Base-by-base conservation (phyloP, 2,329 filamentous ascomycete species). In the Alternaria longipes region DNA sequence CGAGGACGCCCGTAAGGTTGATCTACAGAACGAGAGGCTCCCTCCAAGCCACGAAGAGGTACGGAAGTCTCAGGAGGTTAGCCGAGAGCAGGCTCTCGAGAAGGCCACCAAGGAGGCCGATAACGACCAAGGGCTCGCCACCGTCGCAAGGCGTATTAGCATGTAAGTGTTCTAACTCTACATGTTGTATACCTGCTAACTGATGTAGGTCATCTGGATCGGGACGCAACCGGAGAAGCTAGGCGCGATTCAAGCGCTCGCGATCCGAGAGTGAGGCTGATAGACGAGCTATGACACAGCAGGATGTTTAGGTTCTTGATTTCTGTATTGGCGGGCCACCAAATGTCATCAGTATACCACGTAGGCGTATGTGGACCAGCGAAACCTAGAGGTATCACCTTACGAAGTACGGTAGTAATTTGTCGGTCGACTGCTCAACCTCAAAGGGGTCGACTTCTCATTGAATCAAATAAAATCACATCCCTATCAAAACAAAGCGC, bases 1-100 rank as follows among this genome's bases (percentile, higher is more conserved):
- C 70, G 95, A 99, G 79, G 95, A 99, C 79, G 95, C 95, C 16
- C 87, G 93, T 65, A 98, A 97, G 84, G 94, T 99, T 50, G 95
- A 99, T 82, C 75, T 98, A 65, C 94, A 98, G 82, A 99, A 99
- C 79, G 95, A 99, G 82, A 88, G 93, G 65, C 84, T 99, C 66
- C 95, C 95, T 51, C 95, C 95, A 0, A 95, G 88, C 66, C 91
- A 95, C 64, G 94, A 98, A 50, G 95, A 99, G 80, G 94, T 98
- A 20, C 86, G 89, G 66, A 90, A 90, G 80, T 92, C 91, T 78
- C 92, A 90, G 64, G 91, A 93, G 74, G 90, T 92, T 74, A 93
- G 93, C 72, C 87, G 91, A 76, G 87, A 90, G 68, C 89, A 91
- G 75, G 95, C 95, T 14, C 82, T 99, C 67, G 91, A 96, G 82